Conservation (phyloP, 2,329 filamentous ascomycete species). For the Aspergillus piperis region DNA sequence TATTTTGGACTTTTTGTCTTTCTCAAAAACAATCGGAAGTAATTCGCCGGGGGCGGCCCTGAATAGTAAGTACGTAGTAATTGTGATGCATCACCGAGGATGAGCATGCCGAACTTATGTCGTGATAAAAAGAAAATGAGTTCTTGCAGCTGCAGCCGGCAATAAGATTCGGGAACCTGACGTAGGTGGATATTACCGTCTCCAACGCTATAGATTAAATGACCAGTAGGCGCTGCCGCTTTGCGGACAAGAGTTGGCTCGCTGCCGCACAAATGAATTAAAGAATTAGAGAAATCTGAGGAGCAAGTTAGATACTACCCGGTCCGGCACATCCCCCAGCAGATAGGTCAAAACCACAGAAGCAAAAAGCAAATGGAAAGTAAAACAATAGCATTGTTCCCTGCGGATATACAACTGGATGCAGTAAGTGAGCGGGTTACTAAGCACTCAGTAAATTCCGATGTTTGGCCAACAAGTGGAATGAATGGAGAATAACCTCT, state of each 20-base stretch:
- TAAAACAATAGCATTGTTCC: neutral
- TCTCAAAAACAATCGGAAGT: too few species aligned
- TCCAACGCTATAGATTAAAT: constrained; percentile 4
- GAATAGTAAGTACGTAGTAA: neutral
- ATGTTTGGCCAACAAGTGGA: neutral
- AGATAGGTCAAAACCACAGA: neutral
- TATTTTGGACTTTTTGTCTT: neutral
- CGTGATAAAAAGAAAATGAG: neutral
- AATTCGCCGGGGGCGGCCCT: neutral
- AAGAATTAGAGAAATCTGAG: neutral
- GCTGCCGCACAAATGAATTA: neutral
- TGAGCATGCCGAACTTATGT: neutral
- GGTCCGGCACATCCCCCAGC: neutral
- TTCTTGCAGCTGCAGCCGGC: neutral
- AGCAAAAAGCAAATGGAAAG: neutral
- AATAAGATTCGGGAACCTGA: constrained; percentile 3
- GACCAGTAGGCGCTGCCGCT: neutral
- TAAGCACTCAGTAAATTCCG: neutral
- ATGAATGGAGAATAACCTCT: constrained; percentile 1
- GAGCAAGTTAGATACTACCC: neutral
- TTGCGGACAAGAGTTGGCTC: constrained; percentile 2
- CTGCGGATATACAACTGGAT: neutral
- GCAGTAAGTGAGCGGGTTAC: neutral
- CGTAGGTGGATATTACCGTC: constrained; percentile 4
- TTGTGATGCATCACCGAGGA: neutral